Percentiles rank a stretch among this genome's conserved stretches.
Evolutionary conservation across 2,329 filamentous ascomycete species (phyloP).

Genomic region (Exophiala viscosa): DNA sequence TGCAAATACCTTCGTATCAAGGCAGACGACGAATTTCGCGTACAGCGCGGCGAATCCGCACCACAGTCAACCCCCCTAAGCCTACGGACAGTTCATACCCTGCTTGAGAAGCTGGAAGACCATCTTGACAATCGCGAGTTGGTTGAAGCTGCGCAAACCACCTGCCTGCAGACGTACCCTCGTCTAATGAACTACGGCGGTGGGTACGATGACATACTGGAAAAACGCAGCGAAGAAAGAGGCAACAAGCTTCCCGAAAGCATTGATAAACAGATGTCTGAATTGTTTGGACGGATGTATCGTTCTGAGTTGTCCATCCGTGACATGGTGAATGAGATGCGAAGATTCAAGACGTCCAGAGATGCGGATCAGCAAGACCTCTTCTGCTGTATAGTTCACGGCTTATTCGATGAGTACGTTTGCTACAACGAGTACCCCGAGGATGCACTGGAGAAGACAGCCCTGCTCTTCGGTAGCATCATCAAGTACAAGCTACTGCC

Average conservation of each 20-base stretch:
- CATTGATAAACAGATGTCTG: conserved; percentile 89
- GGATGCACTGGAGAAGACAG: conserved; percentile 92
- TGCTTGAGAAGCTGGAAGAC: conserved; percentile 76
- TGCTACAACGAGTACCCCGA: conserved; percentile 94
- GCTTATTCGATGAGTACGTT: conserved; percentile 92
- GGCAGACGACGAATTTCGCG: conserved; percentile 72
- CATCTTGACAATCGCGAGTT: conserved; percentile 60
- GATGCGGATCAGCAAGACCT: conserved; percentile 85
- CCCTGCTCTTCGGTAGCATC: conserved; percentile 92
- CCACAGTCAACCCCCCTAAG: conserved; percentile 70
- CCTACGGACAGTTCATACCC: conserved; percentile 76
- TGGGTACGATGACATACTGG: conserved; percentile 86
- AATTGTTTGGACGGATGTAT: conserved; percentile 98
- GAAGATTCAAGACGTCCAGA: conserved; percentile 81
- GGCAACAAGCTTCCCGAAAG: conserved; percentile 76
- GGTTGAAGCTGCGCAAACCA: conserved; percentile 75
- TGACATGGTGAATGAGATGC: conserved; percentile 77
- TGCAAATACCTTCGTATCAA: conserved; percentile 81
- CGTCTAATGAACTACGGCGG: conserved; percentile 94
- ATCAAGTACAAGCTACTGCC: conserved; percentile 91
- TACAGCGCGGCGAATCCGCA: conserved; percentile 66
- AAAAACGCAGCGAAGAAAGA: conserved; percentile 68
- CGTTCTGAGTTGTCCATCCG: conserved; percentile 82
- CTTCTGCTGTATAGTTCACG: conserved; percentile 98
- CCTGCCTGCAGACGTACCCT: conserved; percentile 88